Base-by-base conservation (phyloP, 2,329 filamentous ascomycete genomes). In the Alternaria arborescens region DNA sequence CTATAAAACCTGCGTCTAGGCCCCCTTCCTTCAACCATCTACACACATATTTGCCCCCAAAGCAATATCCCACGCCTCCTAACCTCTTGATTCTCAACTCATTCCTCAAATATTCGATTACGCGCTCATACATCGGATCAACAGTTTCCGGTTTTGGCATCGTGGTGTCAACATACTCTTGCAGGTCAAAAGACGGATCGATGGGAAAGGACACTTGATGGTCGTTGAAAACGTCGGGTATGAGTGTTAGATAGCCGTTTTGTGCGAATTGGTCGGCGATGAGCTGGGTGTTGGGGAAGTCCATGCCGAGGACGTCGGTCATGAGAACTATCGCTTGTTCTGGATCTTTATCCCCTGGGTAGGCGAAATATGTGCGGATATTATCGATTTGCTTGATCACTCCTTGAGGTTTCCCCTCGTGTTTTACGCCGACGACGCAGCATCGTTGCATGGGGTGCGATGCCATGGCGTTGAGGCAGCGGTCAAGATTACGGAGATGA, bases 201-300 rank as follows among this genome's bases (percentile, higher is more conserved):
- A 80, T 82, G 73, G 88, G 85, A 63, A 89, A 70, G 1, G 80
- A 72, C 55, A 91, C 76, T 16, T 87, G 74, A 71, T 92, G 88
- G 61, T 88, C 89, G 64, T 88, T 84, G 83, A 93, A 91, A 53
- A 91, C 78, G 76, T 94, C 91, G 28, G 90, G 86, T 62, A 93
- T 84, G 42, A 92, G 80, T 57, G 85, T 85, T 58, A 88, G 82
- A 80, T 92, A 93, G 68, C 89, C 91, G 75, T 90, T 90, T 66
- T 87, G 86, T 58, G 91, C 91, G 76, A 86, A 91, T 71, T 91
- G 87, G 81, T 94, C 91, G 61, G 91, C 91, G 70, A 93, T 86
- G 64, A 85, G 81, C 67, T 82, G 78, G n/a, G 76, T 73, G 68
- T 84, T 84, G 76, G 78, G 77, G 75, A 84, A 86, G 38, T 79